Evolutionary conservation across 2,329 filamentous ascomycete genomes (phyloP), one percentile per base, ranked within the genome.

Genomic region (Stachybotrys chlorohalonatus): DNA sequence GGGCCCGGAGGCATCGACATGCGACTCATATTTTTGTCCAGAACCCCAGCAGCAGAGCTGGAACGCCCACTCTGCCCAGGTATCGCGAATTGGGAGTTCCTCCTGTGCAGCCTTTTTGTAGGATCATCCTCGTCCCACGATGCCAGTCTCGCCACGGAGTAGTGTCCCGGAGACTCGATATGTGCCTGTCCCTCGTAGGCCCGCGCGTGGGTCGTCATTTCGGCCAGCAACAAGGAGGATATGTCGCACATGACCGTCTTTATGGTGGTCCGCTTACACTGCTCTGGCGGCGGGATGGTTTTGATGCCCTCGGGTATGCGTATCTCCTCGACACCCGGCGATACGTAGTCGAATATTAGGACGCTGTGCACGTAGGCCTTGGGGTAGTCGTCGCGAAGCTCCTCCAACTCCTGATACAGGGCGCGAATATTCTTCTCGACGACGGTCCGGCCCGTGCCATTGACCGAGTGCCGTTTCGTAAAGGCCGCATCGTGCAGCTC

Each of bases 1-100:
- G 81, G 75, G 17, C 81, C 80, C 13, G 89, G 84, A 66, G 87
- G 90, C 85, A 93, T 88, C 1, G 90, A 93, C 87, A 93, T 91
- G 58, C 90, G 85, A 56, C 82, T 76, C 49, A 84, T 75, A 52
- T 78, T 74, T 62, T 82, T 83, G 65, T 89, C 86, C 47, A 73
- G 55, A 55, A 77, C 66, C 56, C 79, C 73, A 59, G 76, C 71
- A 49, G 80, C 71, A 36, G 85, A 82, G 52, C 66, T 75, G 7
- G 83, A 82, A 49, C 83, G 75, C n/a, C 73, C 70, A 31, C 72
- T 66, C 53, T 65, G 63, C 17, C 45, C 69, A 57, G 55, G 75
- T 9, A 76, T 56, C 0, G 75, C 64, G 56, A 77, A 79, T 57
- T 85, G 81, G 9, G 82, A 85, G 57, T 81, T 83, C 47, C 81